These are phyloP conservation scores for Fusarium succisae DNA, from an alignment of 2,329 filamentous ascomycete genomes.

Conservation along the genomic window DNA sequence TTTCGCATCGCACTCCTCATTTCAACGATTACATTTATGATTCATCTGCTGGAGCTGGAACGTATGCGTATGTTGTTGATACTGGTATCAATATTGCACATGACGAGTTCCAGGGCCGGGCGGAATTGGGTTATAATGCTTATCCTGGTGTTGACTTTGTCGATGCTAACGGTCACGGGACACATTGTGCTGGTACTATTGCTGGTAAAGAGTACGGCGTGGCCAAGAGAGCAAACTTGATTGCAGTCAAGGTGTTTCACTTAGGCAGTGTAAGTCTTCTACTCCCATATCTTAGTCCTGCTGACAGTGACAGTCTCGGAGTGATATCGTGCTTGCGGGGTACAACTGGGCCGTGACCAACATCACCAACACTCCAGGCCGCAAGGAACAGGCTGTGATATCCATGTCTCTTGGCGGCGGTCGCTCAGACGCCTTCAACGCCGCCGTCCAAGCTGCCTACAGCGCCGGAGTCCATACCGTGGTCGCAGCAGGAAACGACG, in stretches of 20 bases:
- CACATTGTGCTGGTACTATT: conserved; percentile 58
- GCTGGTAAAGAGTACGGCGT: conserved; percentile 57
- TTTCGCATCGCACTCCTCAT: conserved; percentile 53
- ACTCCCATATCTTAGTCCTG: background rate
- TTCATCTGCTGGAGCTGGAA: conserved; percentile 50
- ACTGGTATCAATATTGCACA: conserved; percentile 61
- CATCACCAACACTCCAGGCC: conserved; percentile 50
- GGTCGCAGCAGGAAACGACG: conserved; percentile 64
- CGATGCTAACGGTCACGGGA: conserved; percentile 57
- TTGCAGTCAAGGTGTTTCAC: conserved; percentile 59
- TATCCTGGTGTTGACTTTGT: conserved; percentile 45
- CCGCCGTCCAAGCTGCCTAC: conserved; percentile 58
- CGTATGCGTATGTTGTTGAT: conserved; percentile 64
- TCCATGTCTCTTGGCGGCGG: conserved; percentile 65
- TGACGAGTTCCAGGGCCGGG: conserved; percentile 55
- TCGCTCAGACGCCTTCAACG: conserved; percentile 58
- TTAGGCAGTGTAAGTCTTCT: conserved; percentile 12
- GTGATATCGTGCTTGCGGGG: conserved; percentile 44
- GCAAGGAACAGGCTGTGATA: conserved; percentile 57
- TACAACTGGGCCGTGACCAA: conserved; percentile 54
- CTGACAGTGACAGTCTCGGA: conserved; percentile 34
- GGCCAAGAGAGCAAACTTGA: conserved; percentile 53
- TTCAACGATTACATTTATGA: conserved; percentile 54
- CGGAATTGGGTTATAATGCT: conserved; percentile 50
- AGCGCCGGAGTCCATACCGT: conserved; percentile 59